phyloP scores from a whole-genome alignment of 2,329 filamentous ascomycete genomes.

The Cordyceps militaris region DNA sequence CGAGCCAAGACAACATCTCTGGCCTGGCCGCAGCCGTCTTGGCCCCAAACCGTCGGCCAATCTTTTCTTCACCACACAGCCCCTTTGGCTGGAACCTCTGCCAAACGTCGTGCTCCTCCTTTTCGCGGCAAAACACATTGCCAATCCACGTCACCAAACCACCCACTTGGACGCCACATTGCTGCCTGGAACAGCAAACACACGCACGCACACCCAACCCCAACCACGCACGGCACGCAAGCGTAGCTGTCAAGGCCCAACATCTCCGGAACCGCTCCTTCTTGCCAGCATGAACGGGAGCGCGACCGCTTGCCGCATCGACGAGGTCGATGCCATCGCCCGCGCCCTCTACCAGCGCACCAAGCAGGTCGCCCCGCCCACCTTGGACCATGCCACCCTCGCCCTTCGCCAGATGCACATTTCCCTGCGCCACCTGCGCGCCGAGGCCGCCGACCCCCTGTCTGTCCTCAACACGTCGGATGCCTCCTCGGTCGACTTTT shows the following conservation, averaged over 20 bases:
- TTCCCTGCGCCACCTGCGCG: constrained; percentile 49
- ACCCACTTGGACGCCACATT: background rate
- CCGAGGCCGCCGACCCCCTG: constrained; percentile 49
- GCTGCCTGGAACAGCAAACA: background rate
- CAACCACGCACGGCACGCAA: background rate
- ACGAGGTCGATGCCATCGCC: constrained; percentile 48
- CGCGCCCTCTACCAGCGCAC: constrained; percentile 48
- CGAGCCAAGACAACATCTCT: background rate
- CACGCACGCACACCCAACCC: background rate
- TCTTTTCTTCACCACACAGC: background rate
- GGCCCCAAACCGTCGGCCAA: background rate
- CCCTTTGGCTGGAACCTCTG: background rate
- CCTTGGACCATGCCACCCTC: constrained; percentile 42
- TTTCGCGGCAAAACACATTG: background rate
- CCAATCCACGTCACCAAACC: background rate
- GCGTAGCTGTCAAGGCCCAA: background rate
- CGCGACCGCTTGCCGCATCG: constrained; percentile 38
- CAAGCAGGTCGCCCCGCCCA: constrained; percentile 35
- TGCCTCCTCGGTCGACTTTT: constrained; percentile 30
- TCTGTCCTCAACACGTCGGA: constrained; percentile 43
- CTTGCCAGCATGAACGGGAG: constrained; percentile 7
- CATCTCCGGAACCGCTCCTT: background rate
- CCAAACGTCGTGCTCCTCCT: background rate
- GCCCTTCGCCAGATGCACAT: constrained; percentile 48
- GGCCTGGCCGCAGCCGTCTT: background rate